These are phyloP conservation scores for Calonectria montana DNA, from an alignment of 2,329 filamentous ascomycete species.

Conservation along the genomic window DNA sequence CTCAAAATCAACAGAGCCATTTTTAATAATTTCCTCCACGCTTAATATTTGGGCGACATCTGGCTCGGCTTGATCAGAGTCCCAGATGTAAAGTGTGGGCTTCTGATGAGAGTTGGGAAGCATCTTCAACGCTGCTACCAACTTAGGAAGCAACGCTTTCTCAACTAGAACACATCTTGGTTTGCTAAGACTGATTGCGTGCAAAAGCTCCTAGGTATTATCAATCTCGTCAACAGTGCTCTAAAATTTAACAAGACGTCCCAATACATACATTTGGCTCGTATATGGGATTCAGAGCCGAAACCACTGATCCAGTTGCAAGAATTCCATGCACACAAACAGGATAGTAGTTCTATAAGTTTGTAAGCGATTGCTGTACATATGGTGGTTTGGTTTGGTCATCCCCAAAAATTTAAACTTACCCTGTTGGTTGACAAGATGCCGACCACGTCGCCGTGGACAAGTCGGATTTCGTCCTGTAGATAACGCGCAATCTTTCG, in stretches of 20 bases:
- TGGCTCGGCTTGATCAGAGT: not conserved
- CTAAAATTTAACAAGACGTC: too few species aligned
- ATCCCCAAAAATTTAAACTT: not conserved
- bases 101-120: not conserved
- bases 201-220: not conserved
- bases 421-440: constrained; percentile 13
- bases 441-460: not conserved
- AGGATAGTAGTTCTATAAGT: constrained; percentile 7
- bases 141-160: not conserved
- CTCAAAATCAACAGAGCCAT: not conserved
- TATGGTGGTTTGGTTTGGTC: not conserved
- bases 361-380: not conserved
- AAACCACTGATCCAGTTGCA: constrained; percentile 5
- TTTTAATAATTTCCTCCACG: not conserved
- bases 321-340: constrained; percentile 15
- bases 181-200: not conserved
- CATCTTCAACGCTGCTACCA: not conserved
- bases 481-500: constrained; percentile 7
- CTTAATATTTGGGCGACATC: not conserved
- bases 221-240: not conserved
- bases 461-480: not conserved
- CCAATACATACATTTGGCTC: not conserved
- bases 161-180: not conserved
- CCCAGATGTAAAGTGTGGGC: constrained; percentile 6
- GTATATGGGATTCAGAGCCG: constrained; percentile 12